Conservation (phyloP, 371 early-diverging fungal genomes). For the Syncephalis fuscata region DNA sequence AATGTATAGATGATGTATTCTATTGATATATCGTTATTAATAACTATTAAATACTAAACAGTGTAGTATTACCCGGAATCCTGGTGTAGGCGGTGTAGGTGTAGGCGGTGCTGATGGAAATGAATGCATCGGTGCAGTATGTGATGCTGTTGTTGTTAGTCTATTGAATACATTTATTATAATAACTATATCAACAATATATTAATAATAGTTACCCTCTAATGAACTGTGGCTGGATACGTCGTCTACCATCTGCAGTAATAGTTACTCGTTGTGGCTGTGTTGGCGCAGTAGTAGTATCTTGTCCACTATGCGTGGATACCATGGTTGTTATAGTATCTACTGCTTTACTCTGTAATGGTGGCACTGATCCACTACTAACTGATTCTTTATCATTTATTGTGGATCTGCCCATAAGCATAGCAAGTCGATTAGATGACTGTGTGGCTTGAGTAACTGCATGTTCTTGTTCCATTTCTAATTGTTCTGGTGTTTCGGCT, state of each 20-base stretch:
- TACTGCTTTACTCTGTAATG: constrained; percentile 4
- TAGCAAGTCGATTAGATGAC: constrained; percentile 18
- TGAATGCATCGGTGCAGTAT: no score
- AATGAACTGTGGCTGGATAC: constrained; percentile 44
- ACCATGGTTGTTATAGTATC: neutral
- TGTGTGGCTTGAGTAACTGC: constrained; percentile 18
- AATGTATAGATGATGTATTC: neutral
- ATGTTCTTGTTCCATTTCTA: constrained; percentile 45
- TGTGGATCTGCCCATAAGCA: constrained; percentile 19
- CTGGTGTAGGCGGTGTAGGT: neutral
- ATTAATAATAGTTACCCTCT: constrained; percentile 4
- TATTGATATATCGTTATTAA: no score
- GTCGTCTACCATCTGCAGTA: constrained; percentile 56
- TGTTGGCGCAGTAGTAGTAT: constrained; percentile 2
- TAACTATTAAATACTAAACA: neutral
- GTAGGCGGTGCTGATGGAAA: neutral
- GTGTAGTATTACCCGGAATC: neutral
- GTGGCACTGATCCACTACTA: neutral
- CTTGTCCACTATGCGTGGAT: neutral
- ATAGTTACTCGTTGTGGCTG: constrained; percentile 39
- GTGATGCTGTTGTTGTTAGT: no score
- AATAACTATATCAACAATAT: neutral
- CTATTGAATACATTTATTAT: constrained; percentile 1
- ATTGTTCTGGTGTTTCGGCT: constrained; percentile 41
- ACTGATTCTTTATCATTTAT: neutral